A percentile compares a stretch with the other conserved stretches of the same genome.
phyloP scores from a whole-genome alignment of 2,329 filamentous ascomycete species.

The Nigrospora sphaerica region DNA sequence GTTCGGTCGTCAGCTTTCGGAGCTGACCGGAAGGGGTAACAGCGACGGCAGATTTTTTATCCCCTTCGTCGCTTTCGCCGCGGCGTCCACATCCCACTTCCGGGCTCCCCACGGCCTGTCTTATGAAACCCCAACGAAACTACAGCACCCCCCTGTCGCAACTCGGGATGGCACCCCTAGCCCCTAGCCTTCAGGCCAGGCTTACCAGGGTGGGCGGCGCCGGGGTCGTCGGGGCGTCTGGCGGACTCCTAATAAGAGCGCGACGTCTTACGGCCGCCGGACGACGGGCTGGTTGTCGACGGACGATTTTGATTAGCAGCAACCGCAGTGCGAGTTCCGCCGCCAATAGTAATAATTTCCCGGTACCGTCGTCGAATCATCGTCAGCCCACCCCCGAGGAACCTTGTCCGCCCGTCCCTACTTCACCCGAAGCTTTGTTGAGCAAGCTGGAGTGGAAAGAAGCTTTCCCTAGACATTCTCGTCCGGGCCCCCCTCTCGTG shows the following conservation, averaged over 20 bases:
- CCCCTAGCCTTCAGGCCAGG: constrained; percentile 1
- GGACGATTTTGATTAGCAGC: constrained; percentile 3
- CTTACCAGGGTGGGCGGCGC: constrained; percentile 1
- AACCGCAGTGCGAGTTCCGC: constrained; percentile 1
- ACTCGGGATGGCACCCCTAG: constrained; percentile 1
- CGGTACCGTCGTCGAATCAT: no score
- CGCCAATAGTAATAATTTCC: no score
- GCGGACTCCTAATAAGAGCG: constrained; percentile 1
- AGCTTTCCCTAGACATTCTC: not conserved
- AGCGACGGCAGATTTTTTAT: no score
- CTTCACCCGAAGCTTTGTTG: constrained; percentile 3
- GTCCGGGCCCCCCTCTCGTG: constrained; percentile 4
- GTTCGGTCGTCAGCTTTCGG: no score
- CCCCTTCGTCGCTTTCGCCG: no score
- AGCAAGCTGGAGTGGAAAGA: constrained; percentile 3
- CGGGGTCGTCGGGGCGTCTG: not conserved
- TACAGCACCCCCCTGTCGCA: not conserved
- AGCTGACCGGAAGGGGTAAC: no score
- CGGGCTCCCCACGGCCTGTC: not conserved
- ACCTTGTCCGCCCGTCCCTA: constrained; percentile 1
- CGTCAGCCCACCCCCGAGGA: not conserved
- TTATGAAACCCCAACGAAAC: constrained; percentile 4
- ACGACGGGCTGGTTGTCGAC: not conserved
- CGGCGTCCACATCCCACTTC: no score
- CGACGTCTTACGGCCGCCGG: constrained; percentile 2